Base-by-base conservation (phyloP, 1,284 basidiomycete genomes). In the Ganoderma boninense region DNA sequence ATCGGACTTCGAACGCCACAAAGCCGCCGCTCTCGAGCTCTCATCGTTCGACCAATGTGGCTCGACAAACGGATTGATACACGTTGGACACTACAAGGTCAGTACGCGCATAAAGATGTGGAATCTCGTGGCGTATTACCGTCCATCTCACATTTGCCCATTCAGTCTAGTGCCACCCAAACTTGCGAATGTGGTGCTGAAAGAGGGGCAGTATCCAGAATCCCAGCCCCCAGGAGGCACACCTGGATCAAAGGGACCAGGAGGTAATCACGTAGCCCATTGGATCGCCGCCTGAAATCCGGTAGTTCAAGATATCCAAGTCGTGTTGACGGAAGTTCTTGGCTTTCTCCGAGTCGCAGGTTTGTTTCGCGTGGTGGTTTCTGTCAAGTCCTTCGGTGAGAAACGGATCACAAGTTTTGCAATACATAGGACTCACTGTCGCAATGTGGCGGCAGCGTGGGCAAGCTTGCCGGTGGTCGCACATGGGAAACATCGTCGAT, bases 31-130 rank as follows among this genome's bases (percentile, higher is more conserved):
- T 29, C 42, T 49, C 44, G n/a, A 32, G 29, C 29, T 32, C 4
- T 32, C 40, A 46, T 64, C 18, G 16, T 16, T n/a, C 46, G 26
- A n/a, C 57, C 40, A 56, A 54, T 56, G 77, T 77, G 7, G 68
- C 67, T 49, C 14, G 67, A 18, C 65, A 62, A 11, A 67, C 74
- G 29, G 87, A 90, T 78, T 89, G 86, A 87, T 87, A 89, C 75
- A 11, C 26, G 49, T 23, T 52, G n/a, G 23, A 52, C 23, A 13
- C 13, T 23, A 4, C 38, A 38, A 6, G 38, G 23, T 26, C 23
- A 52, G 23, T 23, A 11, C 26, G 49, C 23, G 49, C 49, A 5
- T n/a, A 18, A 11, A 52, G 23, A 52, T 26, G 10, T 52, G 49
- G 8, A 23, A 13, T 23, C 23, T 52, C 20, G 4, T 14, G 49